A percentile compares a stretch with the other conserved stretches of the same genome.
phyloP scores from a whole-genome alignment of 768 basidiomycete genomes.

The Terana coerulea region DNA sequence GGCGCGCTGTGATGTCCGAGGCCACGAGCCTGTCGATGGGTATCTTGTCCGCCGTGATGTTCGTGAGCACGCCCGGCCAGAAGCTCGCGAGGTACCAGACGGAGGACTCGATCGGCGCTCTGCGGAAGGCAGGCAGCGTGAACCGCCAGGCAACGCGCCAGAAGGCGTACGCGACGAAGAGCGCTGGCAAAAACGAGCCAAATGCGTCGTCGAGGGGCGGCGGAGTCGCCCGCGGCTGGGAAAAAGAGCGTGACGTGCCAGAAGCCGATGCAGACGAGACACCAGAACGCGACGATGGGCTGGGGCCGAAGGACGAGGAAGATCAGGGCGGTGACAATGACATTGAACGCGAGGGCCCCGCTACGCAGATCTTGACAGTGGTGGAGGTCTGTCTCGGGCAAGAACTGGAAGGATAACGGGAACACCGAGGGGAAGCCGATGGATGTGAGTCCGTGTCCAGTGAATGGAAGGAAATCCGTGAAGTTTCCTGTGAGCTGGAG shows the following conservation, averaged over 20 bases:
- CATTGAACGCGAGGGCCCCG: constrained; percentile 68
- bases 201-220: constrained; percentile 74
- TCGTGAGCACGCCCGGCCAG: constrained; percentile 76
- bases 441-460: constrained; percentile 61
- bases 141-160: constrained; percentile 77
- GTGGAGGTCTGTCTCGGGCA: constrained; percentile 40
- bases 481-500: constrained; percentile 69
- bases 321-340: constrained; percentile 59
- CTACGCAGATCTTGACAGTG: constrained; percentile 72
- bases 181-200: constrained; percentile 67
- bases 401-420: constrained; percentile 65
- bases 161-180: constrained; percentile 77
- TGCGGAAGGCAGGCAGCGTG: constrained; percentile 64
- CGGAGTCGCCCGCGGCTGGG: constrained; percentile 62
- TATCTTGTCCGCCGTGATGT: constrained; percentile 65
- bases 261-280: constrained; percentile 76
- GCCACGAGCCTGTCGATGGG: constrained; percentile 76
- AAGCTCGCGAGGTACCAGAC: constrained; percentile 73
- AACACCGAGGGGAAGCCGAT: constrained; percentile 73
- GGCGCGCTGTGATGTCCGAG: constrained; percentile 58
- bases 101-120: constrained; percentile 66
- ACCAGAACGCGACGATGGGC: constrained; percentile 68
- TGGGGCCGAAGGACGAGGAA: constrained; percentile 72
- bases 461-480: constrained; percentile 59
- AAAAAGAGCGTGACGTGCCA: constrained; percentile 84